Base-by-base conservation (phyloP, 306 rosid genomes). In the Cucurbita ficifolia region DNA sequence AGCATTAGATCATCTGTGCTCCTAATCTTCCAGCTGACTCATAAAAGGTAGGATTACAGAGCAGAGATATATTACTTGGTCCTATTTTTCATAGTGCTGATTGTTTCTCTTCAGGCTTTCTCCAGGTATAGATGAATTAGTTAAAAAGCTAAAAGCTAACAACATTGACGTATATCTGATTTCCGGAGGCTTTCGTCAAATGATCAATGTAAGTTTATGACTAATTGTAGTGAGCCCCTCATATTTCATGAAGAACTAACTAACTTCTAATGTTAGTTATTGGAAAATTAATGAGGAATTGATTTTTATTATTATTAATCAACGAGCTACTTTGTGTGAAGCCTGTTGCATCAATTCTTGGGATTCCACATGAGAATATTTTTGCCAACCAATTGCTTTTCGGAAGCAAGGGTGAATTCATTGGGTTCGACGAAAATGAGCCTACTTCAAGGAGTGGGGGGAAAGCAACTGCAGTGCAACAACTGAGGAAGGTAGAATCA, bases 151-250 rank as follows among this genome's bases (percentile, higher is more conserved):
- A 77, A 89, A 83, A 86, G 92, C 88, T 57, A 86, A 81, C 48
- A 55, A 68, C 50, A 85, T 60, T 4, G 76, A 76, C 0, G 92
- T 91, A 74, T 94, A 83, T 84, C 87, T 94, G 75, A 84, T 94
- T 82, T 94, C 99, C 5, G 97, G 99, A 38, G 99, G 99, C 78
- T 94, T 94, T 79, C 90, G 97, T 22, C 96, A 89, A 83, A 94
- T 94, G 97, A 94, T 94, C 83, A 78, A 87, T 79, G 99, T 94
- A 85, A n/a, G 97, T 46, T 50, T 5, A 65, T 50, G 61, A 59
- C 58, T 50, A 29, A 53, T 52, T 24, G 21, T 54, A 73, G 39
- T 71, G 43, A 36, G 61, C n/a, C 62, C 21, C 21, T 72, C 61
- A n/a, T 29, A 43, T 36, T 22, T 62, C 51, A 38, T 22, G 58